Conservation (phyloP, 306 rosid species). For the Vicia faba region DNA sequence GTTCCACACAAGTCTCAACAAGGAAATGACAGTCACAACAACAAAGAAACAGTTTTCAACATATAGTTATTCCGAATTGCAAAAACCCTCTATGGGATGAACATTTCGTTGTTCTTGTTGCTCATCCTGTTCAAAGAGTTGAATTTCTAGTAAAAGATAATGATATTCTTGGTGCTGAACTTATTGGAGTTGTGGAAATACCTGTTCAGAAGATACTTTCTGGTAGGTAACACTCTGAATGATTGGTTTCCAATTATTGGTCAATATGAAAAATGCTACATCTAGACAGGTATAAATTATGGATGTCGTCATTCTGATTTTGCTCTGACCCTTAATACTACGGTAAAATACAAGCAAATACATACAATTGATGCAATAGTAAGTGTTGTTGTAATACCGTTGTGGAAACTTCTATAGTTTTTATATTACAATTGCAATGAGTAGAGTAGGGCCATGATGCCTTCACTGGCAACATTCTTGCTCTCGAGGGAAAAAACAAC, state of each 20-base stretch:
- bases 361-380: no score
- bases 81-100: slow-evolving; percentile 80
- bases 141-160: slow-evolving; percentile 71
- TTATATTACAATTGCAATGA: no score
- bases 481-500: neutral
- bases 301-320: no score
- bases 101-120: slow-evolving; percentile 63
- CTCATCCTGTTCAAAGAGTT: slow-evolving; percentile 57
- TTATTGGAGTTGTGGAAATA: slow-evolving; percentile 65
- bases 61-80: slow-evolving; percentile 53
- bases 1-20: slow-evolving; percentile 1
- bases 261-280: neutral
- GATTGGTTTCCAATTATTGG: slow-evolving; percentile 71
- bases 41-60: slow-evolving; percentile 45
- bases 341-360: no score
- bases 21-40: neutral
- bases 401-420: no score
- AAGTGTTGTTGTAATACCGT: no score
- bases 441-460: no score
- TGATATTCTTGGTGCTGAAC: slow-evolving; percentile 75
- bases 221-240: slow-evolving; percentile 46
- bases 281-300: no score
- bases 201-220: slow-evolving; percentile 49
- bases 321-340: no score
- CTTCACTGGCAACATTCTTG: no score